phyloP scores from a whole-genome alignment of 148 eudicot genomes.

The Diospyros lotus region DNA sequence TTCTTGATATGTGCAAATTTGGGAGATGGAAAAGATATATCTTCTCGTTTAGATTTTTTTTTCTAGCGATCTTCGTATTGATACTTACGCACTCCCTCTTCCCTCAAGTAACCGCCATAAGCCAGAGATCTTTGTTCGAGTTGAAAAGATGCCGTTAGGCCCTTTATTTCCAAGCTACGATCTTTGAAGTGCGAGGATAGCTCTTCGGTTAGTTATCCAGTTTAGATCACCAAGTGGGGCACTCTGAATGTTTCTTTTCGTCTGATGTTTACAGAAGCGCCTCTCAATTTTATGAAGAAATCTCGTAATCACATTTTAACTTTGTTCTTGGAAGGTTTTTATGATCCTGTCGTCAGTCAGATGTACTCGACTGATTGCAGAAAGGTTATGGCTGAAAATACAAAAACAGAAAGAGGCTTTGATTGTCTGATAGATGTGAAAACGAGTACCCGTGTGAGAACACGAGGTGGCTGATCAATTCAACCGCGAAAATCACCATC shows the following conservation, averaged over 20 bases:
- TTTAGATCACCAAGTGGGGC: neutral
- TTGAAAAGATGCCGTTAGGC: too few species aligned
- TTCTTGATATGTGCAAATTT: neutral
- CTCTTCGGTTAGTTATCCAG: neutral
- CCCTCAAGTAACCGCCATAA: too few species aligned
- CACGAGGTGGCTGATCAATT: neutral
- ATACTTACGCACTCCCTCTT: too few species aligned
- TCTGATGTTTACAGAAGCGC: too few species aligned
- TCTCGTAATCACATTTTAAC: too few species aligned
- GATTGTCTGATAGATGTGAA: constrained; percentile 4
- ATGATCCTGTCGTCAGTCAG: neutral
- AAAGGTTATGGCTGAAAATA: neutral
- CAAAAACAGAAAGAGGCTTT: constrained; percentile 2
- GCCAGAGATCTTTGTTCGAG: too few species aligned
- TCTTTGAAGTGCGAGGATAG: neutral
- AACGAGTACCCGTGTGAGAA: neutral
- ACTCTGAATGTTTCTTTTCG: neutral
- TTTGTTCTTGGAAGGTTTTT: constrained; percentile 2
- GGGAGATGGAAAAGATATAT: neutral
- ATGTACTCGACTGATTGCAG: neutral
- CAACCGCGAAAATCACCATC: neutral
- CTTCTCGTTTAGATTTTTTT: neutral
- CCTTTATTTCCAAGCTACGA: neutral
- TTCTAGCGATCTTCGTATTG: too few species aligned
- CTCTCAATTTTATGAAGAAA: too few species aligned